Evolutionary conservation across 1,284 basidiomycete genomes (phyloP).

Genomic region (Ustilago shanxiensis): DNA sequence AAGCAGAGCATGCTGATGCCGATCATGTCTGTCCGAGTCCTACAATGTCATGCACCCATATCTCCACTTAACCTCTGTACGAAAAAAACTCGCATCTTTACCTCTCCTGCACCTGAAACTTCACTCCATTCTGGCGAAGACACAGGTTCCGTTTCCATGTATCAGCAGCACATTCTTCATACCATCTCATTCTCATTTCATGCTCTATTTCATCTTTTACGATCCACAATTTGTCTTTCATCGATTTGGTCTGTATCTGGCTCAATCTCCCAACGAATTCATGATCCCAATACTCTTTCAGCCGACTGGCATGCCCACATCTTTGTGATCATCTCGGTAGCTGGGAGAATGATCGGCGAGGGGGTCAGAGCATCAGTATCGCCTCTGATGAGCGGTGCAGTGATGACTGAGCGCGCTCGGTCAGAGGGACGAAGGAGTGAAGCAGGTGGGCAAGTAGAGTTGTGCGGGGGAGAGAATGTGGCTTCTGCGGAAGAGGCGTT

Average conservation of each 20-base stretch:
- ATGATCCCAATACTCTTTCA: not conserved
- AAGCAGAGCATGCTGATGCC: conserved; percentile 1
- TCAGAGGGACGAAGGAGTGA: not conserved
- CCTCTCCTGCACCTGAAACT: not conserved
- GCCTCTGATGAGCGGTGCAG: too few relatives aligned
- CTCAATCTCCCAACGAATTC: not conserved
- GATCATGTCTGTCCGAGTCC: not conserved
- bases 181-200: conserved; percentile 3
- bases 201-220: not conserved
- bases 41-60: conserved; percentile 9
- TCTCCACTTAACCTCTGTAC: conserved; percentile 27
- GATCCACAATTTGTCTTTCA: conserved; percentile 6
- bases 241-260: conserved; percentile 21
- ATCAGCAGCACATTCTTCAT: not conserved
- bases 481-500: conserved; percentile 3
- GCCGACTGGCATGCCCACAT: not conserved
- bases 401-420: not conserved
- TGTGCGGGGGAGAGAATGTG: conserved; percentile 4
- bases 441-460: not conserved
- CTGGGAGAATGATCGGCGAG: too few relatives aligned
- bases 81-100: conserved; percentile 20
- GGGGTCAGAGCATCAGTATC: too few relatives aligned
- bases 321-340: not conserved
- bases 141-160: not conserved
- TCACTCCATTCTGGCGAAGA: not conserved